Evolutionary conservation across 306 rosid genomes (phyloP), one percentile per base, ranked within the genome.

Genomic region (Begonia peltatifolia): DNA sequence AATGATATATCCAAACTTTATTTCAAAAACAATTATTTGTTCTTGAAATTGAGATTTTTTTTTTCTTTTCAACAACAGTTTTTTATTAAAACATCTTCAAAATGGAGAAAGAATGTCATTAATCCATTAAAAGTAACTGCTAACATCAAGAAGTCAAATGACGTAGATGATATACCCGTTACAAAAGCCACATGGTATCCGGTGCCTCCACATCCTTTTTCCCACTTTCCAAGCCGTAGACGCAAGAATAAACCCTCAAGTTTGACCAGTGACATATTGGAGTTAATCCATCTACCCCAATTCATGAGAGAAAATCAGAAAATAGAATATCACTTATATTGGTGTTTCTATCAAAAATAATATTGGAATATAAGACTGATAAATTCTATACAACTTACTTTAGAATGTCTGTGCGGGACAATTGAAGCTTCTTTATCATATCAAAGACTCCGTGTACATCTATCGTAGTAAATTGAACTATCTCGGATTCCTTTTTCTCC

Each of bases 171-270:
- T 61, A 62, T 80, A 90, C 99, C 99, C 50, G 72, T 75, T 71
- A 90, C 77, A 60, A 69, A 72, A 69, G 94, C 95, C 63, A 90
- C 95, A 64, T 79, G 65, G 70, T 90, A 90, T 68, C 92, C 84
- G 42, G 94, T 76, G 65, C 94, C 80, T 20, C 84, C 84, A 14
- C 63, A 73, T 15, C 86, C 95, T 73, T 75, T 87, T 83, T 86
- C 86, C 87, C 84, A 74, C 72, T 83, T 83, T 68, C 99, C 86
- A n/a, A 90, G 82, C 82, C 94, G 74, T 63, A 90, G 61, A 16
- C 99, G 92, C 77, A 90, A 73, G 88, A 71, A 90, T 62, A 85
- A 77, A 18, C 95, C 99, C 18, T 81, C 82, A 7, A 90, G 87
- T 42, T 67, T 68, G 17, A 79, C 70, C 44, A 74, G 61, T 12